Evolutionary conservation across 495 filamentous ascomycete genomes (phyloP), one percentile per base, ranked within the genome.

Genomic region (Hyaloscypha finlandica): DNA sequence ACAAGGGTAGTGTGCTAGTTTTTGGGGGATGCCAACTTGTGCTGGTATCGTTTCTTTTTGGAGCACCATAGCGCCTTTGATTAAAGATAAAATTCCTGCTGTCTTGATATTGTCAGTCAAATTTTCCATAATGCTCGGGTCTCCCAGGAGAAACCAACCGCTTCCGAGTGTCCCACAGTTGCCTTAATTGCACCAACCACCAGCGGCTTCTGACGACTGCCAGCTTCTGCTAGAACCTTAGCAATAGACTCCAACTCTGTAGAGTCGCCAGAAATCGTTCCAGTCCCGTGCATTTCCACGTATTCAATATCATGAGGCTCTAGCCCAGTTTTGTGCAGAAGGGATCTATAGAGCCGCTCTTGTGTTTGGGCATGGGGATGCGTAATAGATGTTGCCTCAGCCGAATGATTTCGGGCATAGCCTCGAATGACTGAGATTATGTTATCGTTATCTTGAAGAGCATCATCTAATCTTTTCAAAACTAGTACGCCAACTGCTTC

Each of bases 211-310:
- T 89, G 84, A 1, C 84, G 81, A 6, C 84, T 83, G 55, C 93
- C 81, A 69, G 88, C 76, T 8, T 22, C n/a, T 48, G 14, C 32
- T 70, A 97, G 97, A 29, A 90, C 83, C 68, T 88, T 88, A 16
- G 88, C 85, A 39, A 95, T 89, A 11, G 89, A 91, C 35, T 82
- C 75, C 86, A 93, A 91, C 74, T 95, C 92, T 0, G 85, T 86
- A 0, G 84, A 83, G 73, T 95, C 92, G 14, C 92, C 92, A n/a
- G 89, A 90, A 72, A 92, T 89, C 0, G 92, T 94, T 8, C 92
- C 92, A 0, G 92, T 95, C n/a, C 92, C 92, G 73, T 96, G 92
- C 85, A 93, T 92, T 73, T 96, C 92, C 14, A 95, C 86, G 70
- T 92, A 94, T 77, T 88, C 87, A 25, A 94, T 79, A 59, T 92